Conservation (phyloP, 352 stramenopile genomes). For the Phytophthora sp. region DNA sequence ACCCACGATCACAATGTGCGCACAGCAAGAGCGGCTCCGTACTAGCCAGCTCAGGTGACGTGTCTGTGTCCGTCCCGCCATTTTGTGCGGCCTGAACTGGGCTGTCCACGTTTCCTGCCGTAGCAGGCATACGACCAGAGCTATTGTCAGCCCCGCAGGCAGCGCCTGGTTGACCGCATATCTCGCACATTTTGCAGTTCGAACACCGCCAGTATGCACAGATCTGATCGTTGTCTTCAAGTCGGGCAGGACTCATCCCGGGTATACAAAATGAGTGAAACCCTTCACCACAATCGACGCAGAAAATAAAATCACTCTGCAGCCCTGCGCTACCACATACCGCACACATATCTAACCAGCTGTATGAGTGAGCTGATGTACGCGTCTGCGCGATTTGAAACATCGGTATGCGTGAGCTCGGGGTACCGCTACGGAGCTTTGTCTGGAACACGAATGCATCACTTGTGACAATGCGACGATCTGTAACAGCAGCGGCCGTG, state of each 20-base stretch:
- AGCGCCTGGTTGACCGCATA: slow-evolving; percentile 75
- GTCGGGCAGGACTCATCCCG: slow-evolving; percentile 38
- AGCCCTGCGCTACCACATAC: slow-evolving; percentile 90
- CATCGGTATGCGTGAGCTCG: slow-evolving; percentile 67
- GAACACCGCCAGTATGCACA: slow-evolving; percentile 90
- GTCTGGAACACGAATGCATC: slow-evolving; percentile 61
- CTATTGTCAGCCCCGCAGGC: slow-evolving; percentile 18
- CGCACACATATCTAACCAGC: slow-evolving; percentile 93
- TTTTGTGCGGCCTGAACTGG: slow-evolving; percentile 1
- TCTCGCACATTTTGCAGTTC: slow-evolving; percentile 97
- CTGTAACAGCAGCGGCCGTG: slow-evolving; percentile 5
- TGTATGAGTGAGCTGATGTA: slow-evolving; percentile 80
- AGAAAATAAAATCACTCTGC: slow-evolving; percentile 91
- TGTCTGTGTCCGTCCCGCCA: slow-evolving; percentile 4
- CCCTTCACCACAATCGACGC: slow-evolving; percentile 95
- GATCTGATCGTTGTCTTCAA: slow-evolving; percentile 54
- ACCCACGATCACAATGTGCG: slow-evolving; percentile 59
- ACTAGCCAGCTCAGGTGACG: background rate
- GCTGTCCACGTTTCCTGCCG: slow-evolving; percentile 27
- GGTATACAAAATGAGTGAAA: slow-evolving; percentile 94
- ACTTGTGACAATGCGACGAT: slow-evolving; percentile 22
- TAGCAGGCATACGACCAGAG: slow-evolving; percentile 11
- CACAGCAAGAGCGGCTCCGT: slow-evolving; percentile 44
- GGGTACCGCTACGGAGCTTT: slow-evolving; percentile 63
- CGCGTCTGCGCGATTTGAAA: slow-evolving; percentile 81